Percentiles rank a stretch among this genome's conserved stretches.
These are phyloP conservation scores for Colletotrichum shisoi DNA, from an alignment of 2,329 filamentous ascomycete species.

Conservation along the genomic window DNA sequence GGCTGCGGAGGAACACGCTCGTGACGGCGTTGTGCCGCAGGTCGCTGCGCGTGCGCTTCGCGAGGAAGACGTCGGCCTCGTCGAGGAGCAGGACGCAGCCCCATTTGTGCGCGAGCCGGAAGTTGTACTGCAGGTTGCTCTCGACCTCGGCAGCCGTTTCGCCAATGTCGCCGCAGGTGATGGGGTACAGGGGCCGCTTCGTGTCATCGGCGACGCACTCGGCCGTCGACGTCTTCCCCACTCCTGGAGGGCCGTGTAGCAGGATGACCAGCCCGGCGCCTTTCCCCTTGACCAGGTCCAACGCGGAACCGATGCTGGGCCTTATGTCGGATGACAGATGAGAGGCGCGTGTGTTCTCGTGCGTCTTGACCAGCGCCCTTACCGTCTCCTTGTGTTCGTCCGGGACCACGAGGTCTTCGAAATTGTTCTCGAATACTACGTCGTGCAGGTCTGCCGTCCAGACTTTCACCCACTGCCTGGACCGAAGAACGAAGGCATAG, in stretches of 20 bases:
- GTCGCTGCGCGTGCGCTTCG: slow-evolving; percentile 68
- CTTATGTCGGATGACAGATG: too few relatives aligned
- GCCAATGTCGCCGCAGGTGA: slow-evolving; percentile 38
- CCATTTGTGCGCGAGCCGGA: slow-evolving; percentile 37
- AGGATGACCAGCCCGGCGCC: slow-evolving; percentile 23
- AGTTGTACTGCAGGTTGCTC: slow-evolving; percentile 29
- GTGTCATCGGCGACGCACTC: slow-evolving; percentile 24
- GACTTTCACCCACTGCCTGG: too few relatives aligned
- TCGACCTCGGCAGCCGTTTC: slow-evolving; percentile 35
- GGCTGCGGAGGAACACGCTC: slow-evolving; percentile 51
- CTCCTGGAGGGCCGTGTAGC: slow-evolving; percentile 22
- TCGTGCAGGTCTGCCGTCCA: too few relatives aligned
- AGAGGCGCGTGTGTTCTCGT: too few relatives aligned
- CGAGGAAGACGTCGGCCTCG: slow-evolving; percentile 54
- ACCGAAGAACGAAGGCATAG: too few relatives aligned
- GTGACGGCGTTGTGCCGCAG: slow-evolving; percentile 11
- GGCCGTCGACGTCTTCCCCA: slow-evolving; percentile 30
- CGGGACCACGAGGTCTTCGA: too few relatives aligned
- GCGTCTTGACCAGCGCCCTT: too few relatives aligned
- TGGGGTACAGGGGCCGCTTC: slow-evolving; percentile 3
- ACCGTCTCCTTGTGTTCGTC: too few relatives aligned
- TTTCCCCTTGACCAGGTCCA: slow-evolving; percentile 25
- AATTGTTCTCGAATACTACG: too few relatives aligned
- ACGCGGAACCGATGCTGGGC: too few relatives aligned
- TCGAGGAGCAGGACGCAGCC: slow-evolving; percentile 27